Evolutionary conservation across 176 grass and related monocot genomes (phyloP).

Genomic region (Zizania latifolia): DNA sequence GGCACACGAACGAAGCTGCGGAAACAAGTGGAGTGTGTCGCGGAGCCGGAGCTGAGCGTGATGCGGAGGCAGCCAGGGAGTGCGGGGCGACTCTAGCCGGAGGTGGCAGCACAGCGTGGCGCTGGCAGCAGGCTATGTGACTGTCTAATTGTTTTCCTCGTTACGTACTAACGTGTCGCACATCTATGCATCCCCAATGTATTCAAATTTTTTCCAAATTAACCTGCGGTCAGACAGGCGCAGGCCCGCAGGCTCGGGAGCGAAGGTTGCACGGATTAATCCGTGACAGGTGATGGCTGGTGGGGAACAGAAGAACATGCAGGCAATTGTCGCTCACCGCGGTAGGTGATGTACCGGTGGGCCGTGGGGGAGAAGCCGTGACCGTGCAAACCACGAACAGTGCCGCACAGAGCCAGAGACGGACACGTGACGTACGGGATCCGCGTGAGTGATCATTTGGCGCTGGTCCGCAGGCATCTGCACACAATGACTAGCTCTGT

Average conservation of each 20-base stretch:
- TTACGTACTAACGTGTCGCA: no score
- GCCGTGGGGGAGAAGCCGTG: not conserved
- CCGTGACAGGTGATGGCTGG: not conserved
- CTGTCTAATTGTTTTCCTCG: no score
- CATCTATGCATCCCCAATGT: no score
- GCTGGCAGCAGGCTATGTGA: no score
- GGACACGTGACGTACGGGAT: not conserved
- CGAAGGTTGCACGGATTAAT: not conserved
- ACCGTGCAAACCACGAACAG: not conserved
- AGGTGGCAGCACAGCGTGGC: no score
- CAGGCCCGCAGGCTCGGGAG: not conserved
- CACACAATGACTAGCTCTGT: not conserved
- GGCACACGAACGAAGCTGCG: no score
- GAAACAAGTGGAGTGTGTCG: no score
- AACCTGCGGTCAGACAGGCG: no score
- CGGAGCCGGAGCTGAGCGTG: no score
- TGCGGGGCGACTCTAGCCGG: no score
- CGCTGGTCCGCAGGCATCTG: conserved; percentile 16
- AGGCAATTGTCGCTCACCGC: not conserved
- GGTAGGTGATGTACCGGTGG: not conserved
- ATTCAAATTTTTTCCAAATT: no score
- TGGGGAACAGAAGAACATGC: not conserved
- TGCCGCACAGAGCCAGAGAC: not conserved
- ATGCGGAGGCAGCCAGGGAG: no score
- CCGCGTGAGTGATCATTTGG: not conserved